phyloP scores from a whole-genome alignment of 2,329 filamentous ascomycete genomes.

The Meredithiella fracta region DNA sequence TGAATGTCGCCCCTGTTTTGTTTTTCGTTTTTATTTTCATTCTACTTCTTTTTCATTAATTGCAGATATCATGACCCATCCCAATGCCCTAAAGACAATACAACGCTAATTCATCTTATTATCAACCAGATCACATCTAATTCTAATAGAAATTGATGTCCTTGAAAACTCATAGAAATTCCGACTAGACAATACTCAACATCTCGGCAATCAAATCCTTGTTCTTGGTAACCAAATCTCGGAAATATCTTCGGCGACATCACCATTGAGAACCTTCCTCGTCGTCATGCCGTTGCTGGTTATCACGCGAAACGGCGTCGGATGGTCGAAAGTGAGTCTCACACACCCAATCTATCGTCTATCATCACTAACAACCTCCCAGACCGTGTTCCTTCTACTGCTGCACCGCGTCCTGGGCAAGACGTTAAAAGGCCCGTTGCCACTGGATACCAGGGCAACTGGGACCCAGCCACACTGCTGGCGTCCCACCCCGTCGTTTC shows the following conservation, averaged over 20 bases:
- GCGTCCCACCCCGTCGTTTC: neutral
- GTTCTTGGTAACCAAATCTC: no score
- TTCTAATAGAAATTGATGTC: no score
- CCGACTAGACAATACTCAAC: no score
- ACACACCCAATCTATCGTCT: neutral
- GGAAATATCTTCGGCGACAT: no score
- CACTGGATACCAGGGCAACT: neutral
- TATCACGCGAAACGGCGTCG: no score
- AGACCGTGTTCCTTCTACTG: neutral
- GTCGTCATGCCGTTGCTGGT: no score
- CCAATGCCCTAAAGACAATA: neutral
- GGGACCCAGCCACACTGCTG: neutral
- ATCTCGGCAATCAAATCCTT: no score
- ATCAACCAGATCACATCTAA: no score
- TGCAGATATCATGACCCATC: neutral
- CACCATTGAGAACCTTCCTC: no score
- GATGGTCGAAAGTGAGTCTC: no score
- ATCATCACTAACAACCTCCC: neutral
- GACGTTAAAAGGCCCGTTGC: conserved; percentile 22
- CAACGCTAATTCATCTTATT: no score
- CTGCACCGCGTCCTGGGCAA: conserved; percentile 20
- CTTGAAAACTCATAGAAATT: no score
- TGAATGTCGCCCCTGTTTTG: neutral
- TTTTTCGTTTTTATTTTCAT: neutral
- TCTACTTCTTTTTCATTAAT: neutral